Evolutionary conservation across 2,329 filamentous ascomycete genomes (phyloP), one percentile per base, ranked within the genome.

Genomic region (Fusarium succisae): DNA sequence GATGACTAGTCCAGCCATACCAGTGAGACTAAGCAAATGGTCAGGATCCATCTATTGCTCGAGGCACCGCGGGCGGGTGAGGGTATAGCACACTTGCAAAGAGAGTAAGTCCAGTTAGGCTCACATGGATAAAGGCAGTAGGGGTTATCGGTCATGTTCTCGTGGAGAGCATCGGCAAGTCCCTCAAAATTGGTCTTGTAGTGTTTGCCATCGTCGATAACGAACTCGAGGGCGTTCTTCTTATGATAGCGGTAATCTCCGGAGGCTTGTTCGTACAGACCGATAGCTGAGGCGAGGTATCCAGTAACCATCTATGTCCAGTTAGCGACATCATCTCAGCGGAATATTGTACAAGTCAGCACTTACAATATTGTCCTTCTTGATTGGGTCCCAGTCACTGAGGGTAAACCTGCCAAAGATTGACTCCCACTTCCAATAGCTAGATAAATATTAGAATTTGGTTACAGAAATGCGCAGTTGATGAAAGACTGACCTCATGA

Each of bases 301-400:
- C 24, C 44, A 15, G 44, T 28, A 15, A 47, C 44, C 44, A 47
- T 47, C 44, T 47, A 11, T 3, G 12, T 22, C 24, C 5, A 28
- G 18, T 47, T 4, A 47, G 18, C 4, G 8, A 5, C 0, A 6
- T 7, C 0, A 5, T 1, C 4, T 2, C 8, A 7, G 5, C 12
- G 2, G 1, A 20, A 6, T 10, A 17, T 7, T 10, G 8, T 4
- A 20, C 2, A 6, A 20, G 18, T 28, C 12, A 7, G 1, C 0
- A 20, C 24, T 28, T 22, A 28, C 44, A 3, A 47, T 28, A 8
- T 47, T 47, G 8, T 47, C 44, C 24, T 47, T 47, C 44, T 47
- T 47, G 18, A 47, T 47, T 0, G 44, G 44, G 13, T 47, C 44
- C 18, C 44, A 47, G 0, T 28, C 24, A 1, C 44, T 47, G 18